Evolutionary conservation across 176 grass and related monocot species (phyloP).

Genomic region (Bonia amplexicaulis): DNA sequence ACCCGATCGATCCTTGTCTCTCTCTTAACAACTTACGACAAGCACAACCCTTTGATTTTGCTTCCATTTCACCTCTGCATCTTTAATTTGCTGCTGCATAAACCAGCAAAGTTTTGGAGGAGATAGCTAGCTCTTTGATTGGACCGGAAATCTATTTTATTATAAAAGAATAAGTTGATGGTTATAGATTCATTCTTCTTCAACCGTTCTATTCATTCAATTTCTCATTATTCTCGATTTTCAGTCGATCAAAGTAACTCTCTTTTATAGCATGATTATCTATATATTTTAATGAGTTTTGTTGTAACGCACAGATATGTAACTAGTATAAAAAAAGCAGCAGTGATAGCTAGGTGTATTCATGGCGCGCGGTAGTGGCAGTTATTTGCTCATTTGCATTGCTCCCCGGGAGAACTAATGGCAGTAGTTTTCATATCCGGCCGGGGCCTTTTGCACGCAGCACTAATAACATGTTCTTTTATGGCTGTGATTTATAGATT

Average conservation of each 20-base stretch:
- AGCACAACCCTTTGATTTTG: no score
- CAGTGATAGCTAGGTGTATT: not conserved
- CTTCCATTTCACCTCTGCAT: not conserved
- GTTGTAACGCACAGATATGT: no score
- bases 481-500: no score
- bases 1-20: no score
- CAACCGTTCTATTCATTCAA: no score
- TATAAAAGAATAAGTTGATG: no score
- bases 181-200: no score
- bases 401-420: conserved; percentile 6
- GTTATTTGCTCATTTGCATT: not conserved
- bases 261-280: no score
- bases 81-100: not conserved
- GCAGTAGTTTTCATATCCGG: conserved; percentile 42
- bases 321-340: not conserved
- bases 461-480: no score
- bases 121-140: not conserved
- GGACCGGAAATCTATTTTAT: not conserved
- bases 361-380: not conserved
- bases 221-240: no score
- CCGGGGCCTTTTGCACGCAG: not conserved
- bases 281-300: no score
- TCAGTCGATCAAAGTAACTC: no score
- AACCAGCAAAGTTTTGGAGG: not conserved
- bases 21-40: not conserved